A percentile compares a stretch with the other conserved stretches of the same genome.
These are phyloP conservation scores for Diaporthe velutina DNA, from an alignment of 2,329 filamentous ascomycete species.

Conservation along the genomic window DNA sequence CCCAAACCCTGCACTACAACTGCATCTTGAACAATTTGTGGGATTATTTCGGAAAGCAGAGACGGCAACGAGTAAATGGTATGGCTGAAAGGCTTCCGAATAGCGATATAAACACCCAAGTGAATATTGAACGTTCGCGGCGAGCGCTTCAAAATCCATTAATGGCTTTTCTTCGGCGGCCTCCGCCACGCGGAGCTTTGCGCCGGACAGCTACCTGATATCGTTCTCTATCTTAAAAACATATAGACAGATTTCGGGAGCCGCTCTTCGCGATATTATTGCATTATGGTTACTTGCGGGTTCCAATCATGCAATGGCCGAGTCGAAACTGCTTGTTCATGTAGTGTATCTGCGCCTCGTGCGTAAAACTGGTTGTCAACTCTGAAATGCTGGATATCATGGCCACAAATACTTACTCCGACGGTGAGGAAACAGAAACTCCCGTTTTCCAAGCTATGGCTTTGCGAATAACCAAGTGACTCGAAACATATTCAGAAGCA, in stretches of 20 bases:
- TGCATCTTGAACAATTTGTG: background rate
- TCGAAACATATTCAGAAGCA: background rate
- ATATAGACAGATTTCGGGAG: background rate
- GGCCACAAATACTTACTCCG: background rate
- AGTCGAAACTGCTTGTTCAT: background rate
- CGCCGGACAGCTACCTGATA: background rate
- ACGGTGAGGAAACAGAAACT: background rate
- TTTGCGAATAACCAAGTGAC: background rate
- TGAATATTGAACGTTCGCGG: background rate
- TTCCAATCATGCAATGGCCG: background rate
- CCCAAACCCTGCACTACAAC: background rate
- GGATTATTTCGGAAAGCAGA: no score
- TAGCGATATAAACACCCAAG: background rate
- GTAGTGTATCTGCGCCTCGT: background rate
- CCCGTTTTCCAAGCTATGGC: background rate
- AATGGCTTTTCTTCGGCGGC: slow-evolving; percentile 5
- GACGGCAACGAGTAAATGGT: background rate
- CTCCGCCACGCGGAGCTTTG: slow-evolving; percentile 5
- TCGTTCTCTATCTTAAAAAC: background rate
- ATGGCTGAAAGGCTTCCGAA: no score
- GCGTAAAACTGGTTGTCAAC: no score
- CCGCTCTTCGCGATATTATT: background rate
- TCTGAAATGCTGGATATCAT: no score
- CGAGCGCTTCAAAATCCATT: background rate
- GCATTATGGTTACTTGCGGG: background rate